Evolutionary conservation across 2,329 filamentous ascomycete species (phyloP), one percentile per base, ranked within the genome.

Genomic region (Pseudogymnoascus sp.): DNA sequence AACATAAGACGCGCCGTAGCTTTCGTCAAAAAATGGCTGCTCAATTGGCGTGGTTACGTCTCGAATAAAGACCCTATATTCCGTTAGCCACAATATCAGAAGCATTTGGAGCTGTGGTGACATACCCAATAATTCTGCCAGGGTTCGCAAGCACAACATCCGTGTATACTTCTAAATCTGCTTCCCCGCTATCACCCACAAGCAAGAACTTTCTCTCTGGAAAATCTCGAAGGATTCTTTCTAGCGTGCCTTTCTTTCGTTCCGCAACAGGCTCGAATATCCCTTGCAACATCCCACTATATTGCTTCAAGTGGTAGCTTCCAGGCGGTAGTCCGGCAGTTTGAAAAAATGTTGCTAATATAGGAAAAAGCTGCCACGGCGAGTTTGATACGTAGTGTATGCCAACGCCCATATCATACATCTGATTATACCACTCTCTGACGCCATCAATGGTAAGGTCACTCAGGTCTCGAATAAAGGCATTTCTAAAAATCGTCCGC

Each of bases 311-410:
- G 72, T 99, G 95, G 67, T 97, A 90, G 0, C 93, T 97, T 0
- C 94, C 95, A 0, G 84, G 84, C 0, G 94, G 94, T 1, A 99
- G 78, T 1, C 89, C 89, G 5, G 90, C 89, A 41, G 88, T 76
- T 66, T 87, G 85, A 73, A 97, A 96, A 73, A 89, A 99, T 61
- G 84, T 91, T 4, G 90, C 88, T 9, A 99, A 78, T 2, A 97
- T 85, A 0, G 94, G 94, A 69, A 91, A 99, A 5, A 99, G 82
- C 73, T 99, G 95, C 95, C 95, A 99, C 0, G 94, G 94, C 60
- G 93, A 96, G 75, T 99, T 99, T n/a, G 94, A 99, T 67, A 96
- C 95, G 74, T 99, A 99, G 72, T 99, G 95, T 60, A 99, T 83
- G 69, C 87, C 85, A 23, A 97, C 93, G 16, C 92, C 92, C 77